Evolutionary conservation across 2,329 filamentous ascomycete genomes (phyloP).

Genomic region (Xenoacremonium recifei): DNA sequence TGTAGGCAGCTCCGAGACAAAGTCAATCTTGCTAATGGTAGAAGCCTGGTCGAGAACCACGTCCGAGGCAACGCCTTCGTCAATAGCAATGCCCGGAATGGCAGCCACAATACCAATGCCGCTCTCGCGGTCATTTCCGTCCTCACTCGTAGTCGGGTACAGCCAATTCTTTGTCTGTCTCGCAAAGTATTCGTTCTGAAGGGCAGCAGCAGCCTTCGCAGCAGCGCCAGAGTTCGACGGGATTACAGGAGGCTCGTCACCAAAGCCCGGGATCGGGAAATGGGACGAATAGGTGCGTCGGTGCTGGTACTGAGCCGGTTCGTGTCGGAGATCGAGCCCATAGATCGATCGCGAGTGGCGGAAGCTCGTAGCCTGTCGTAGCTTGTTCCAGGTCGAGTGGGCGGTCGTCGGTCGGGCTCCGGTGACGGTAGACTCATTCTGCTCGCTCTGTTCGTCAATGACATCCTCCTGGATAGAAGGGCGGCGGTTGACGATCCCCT

Average conservation of each 20-base stretch:
- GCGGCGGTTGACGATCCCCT: slow-evolving; percentile 50
- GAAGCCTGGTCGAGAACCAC: slow-evolving; percentile 32
- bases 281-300: slow-evolving; percentile 29
- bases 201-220: slow-evolving; percentile 59
- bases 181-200: slow-evolving; percentile 52
- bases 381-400: slow-evolving; percentile 49
- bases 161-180: slow-evolving; percentile 42
- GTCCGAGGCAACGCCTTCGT: slow-evolving; percentile 34
- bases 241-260: slow-evolving; percentile 58
- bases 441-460: slow-evolving; percentile 21
- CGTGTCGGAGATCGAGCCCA: slow-evolving; percentile 36
- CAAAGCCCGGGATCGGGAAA: slow-evolving; percentile 47
- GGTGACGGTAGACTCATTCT: no score
- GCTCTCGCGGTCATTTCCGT: slow-evolving; percentile 59
- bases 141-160: slow-evolving; percentile 38
- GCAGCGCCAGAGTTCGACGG: slow-evolving; percentile 59
- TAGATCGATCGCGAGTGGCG: slow-evolving; percentile 47
- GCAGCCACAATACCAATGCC: slow-evolving; percentile 61
- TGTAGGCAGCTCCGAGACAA: slow-evolving; percentile 52
- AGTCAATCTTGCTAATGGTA: slow-evolving; percentile 55
- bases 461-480: slow-evolving; percentile 39
- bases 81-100: slow-evolving; percentile 35
- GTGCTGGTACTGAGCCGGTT: slow-evolving; percentile 19
- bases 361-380: slow-evolving; percentile 51
- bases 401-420: slow-evolving; percentile 43